These are phyloP conservation scores for Cyclotella cryptica DNA, from an alignment of 108 stramenopile genomes.

Conservation along the genomic window DNA sequence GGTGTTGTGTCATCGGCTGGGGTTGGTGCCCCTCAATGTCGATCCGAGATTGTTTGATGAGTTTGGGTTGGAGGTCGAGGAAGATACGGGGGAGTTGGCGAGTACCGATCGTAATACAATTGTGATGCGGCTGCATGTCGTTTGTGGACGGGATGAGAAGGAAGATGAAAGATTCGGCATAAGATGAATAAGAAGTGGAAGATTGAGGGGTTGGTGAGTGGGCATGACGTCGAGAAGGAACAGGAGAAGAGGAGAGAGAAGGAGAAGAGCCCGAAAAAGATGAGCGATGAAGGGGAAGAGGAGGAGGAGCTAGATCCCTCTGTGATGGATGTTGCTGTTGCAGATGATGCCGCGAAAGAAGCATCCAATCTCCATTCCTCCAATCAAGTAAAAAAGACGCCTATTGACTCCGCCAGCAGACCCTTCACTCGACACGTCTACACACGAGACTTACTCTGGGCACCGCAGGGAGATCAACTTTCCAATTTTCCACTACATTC, in stretches of 20 bases:
- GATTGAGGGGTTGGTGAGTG: conserved; percentile 34
- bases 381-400: conserved; percentile 40
- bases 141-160: conserved; percentile 53
- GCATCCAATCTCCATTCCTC: conserved; percentile 32
- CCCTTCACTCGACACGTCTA: conserved; percentile 91
- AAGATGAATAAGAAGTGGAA: conserved; percentile 42
- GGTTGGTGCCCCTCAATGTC: conserved; percentile 89
- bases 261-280: neutral
- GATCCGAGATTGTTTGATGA: conserved; percentile 81
- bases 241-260: conserved; percentile 25
- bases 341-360: conserved; percentile 49
- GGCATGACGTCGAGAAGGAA: conserved; percentile 27
- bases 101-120: conserved; percentile 89
- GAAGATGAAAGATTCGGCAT: conserved; percentile 43
- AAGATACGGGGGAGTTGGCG: conserved; percentile 37
- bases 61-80: conserved; percentile 69
- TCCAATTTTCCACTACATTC: conserved; percentile 58
- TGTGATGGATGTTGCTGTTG: conserved; percentile 53
- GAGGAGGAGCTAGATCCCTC: conserved; percentile 55
- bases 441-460: conserved; percentile 81
- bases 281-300: conserved; percentile 20
- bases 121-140: conserved; percentile 89
- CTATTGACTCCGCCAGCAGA: conserved; percentile 73
- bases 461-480: conserved; percentile 94
- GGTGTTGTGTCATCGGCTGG: conserved; percentile 94